Conservation (phyloP, 257 asterid species). For the Scutellaria minor region DNA sequence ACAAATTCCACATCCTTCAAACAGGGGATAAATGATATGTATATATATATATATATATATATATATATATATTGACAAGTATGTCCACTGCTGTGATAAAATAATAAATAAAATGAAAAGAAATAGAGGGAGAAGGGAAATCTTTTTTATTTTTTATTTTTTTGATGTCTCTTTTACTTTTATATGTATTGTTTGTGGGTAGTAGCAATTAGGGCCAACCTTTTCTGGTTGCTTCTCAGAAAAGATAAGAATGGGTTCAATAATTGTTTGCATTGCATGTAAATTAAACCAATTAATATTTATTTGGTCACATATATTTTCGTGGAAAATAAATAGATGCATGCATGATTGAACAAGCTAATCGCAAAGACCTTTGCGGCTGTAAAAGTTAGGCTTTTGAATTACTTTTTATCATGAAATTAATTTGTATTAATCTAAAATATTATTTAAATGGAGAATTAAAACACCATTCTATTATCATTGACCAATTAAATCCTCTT, state of each 20-base stretch:
- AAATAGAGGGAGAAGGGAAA: no score
- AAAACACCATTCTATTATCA: no score
- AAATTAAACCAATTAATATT: neutral
- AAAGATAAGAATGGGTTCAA: conserved; percentile 6
- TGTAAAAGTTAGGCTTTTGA: neutral
- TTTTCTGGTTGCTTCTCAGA: conserved; percentile 2
- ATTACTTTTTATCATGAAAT: neutral
- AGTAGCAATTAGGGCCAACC: neutral
- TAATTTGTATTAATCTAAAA: neutral
- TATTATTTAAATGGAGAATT: no score
- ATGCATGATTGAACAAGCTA: neutral
- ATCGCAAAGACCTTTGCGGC: no score
- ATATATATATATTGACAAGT: no score
- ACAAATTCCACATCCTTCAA: no score
- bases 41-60: no score
- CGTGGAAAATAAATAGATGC: neutral
- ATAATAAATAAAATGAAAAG: no score
- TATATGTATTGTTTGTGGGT: neutral
- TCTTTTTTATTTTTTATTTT: no score
- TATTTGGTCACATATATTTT: conserved; percentile 12
- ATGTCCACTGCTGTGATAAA: no score
- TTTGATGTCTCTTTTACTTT: neutral
- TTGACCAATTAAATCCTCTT: no score
- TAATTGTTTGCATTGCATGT: conserved; percentile 18
- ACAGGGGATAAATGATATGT: no score